These are phyloP conservation scores for Aquilaria sinensis DNA, from an alignment of 345 rosid species.

Conservation along the genomic window DNA sequence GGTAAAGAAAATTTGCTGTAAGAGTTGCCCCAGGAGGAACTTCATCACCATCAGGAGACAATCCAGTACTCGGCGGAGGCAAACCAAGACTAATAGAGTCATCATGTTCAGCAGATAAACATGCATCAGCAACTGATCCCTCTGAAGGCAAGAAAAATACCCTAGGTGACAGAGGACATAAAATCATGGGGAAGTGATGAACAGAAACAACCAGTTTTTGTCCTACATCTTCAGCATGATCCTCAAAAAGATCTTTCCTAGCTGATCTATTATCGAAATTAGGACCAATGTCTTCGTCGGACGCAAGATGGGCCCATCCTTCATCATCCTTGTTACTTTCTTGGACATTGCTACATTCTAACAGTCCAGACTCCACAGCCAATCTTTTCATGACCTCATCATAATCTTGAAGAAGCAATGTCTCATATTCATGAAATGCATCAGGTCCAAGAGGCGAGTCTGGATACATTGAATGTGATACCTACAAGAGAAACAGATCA, in stretches of 20 bases:
- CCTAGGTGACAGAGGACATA: slow-evolving; percentile 82
- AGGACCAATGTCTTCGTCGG: slow-evolving; percentile 40
- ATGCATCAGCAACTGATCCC: slow-evolving; percentile 90
- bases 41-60: slow-evolving; percentile 62
- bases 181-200: slow-evolving; percentile 80
- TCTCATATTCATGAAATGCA: slow-evolving; percentile 81
- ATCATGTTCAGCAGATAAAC: slow-evolving; percentile 54
- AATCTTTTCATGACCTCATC: slow-evolving; percentile 64
- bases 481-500: slow-evolving; percentile 33
- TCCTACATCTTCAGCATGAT: slow-evolving; percentile 32
- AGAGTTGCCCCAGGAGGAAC: slow-evolving; percentile 81
- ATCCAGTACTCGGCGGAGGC: slow-evolving; percentile 72
- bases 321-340: slow-evolving; percentile 37
- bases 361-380: slow-evolving; percentile 24
- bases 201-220: slow-evolving; percentile 56
- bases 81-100: slow-evolving; percentile 83
- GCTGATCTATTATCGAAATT: slow-evolving; percentile 34
- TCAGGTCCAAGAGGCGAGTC: slow-evolving; percentile 95
- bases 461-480: slow-evolving; percentile 74
- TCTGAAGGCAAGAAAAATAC: slow-evolving; percentile 91
- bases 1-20: slow-evolving; percentile 89
- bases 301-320: slow-evolving; percentile 56
- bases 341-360: slow-evolving; percentile 18
- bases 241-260: slow-evolving; percentile 25
- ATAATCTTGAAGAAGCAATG: slow-evolving; percentile 90